phyloP scores from a whole-genome alignment of 371 early-diverging fungal genomes.

The Sporodiniella umbellata region DNA sequence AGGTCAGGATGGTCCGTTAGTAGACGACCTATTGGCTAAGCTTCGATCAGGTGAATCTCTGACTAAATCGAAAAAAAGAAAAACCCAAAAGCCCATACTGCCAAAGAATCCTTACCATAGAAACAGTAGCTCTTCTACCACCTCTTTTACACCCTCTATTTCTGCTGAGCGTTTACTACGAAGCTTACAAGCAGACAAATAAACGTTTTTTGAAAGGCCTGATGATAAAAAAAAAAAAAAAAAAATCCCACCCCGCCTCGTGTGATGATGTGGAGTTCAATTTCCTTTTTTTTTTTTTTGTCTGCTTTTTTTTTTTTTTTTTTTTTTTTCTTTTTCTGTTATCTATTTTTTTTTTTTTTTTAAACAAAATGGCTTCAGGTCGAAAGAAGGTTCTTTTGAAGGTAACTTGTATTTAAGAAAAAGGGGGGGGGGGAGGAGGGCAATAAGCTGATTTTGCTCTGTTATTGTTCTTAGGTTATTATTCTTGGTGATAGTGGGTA shows the following conservation, averaged over 20 bases:
- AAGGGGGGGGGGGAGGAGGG: too few relatives aligned
- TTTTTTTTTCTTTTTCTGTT: background rate
- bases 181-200: conserved; percentile 18
- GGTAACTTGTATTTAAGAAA: conserved; percentile 29
- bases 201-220: too few relatives aligned
- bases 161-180: conserved; percentile 22
- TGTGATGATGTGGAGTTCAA: conserved; percentile 1
- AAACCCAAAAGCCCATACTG: conserved; percentile 2
- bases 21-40: conserved; percentile 44
- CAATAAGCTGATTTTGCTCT: too few relatives aligned
- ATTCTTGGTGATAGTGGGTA: conserved; percentile 90
- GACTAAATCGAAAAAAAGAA: conserved; percentile 23
- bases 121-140: background rate
- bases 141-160: conserved; percentile 4
- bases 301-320: background rate
- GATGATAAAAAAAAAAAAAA: too few relatives aligned
- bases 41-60: conserved; percentile 36
- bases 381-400: conserved; percentile 64
- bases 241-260: too few relatives aligned
- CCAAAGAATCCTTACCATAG: background rate
- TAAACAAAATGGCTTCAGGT: conserved; percentile 18
- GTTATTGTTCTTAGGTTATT: conserved; percentile 69
- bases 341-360: background rate
- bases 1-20: conserved; percentile 34
- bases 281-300: conserved; percentile 3